Conservation (phyloP, 257 asterid genomes). For the Nicotiana tabacum region DNA sequence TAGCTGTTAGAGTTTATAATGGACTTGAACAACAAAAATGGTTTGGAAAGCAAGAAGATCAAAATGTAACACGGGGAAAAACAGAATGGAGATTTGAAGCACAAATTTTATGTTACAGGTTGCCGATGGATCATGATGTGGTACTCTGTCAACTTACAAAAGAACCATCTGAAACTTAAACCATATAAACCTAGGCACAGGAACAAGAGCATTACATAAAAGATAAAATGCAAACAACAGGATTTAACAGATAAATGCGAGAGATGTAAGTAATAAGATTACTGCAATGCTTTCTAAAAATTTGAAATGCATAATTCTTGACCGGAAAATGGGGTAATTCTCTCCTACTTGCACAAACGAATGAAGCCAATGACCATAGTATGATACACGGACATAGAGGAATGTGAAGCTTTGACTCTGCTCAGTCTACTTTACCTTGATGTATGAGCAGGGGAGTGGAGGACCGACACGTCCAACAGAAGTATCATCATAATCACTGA, state of each 20-base stretch:
- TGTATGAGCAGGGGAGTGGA: slow-evolving; percentile 82
- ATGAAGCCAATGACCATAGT: background rate
- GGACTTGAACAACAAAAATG: background rate
- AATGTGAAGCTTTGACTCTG: background rate
- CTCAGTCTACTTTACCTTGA: slow-evolving; percentile 53
- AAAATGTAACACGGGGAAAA: background rate
- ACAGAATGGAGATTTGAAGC: background rate
- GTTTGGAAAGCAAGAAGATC: background rate
- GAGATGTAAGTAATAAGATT: background rate
- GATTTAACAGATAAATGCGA: background rate
- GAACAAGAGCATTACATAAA: slow-evolving; percentile 4
- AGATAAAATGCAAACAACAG: background rate
- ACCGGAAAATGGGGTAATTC: background rate
- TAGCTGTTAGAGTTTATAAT: background rate
- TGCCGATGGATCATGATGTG: background rate
- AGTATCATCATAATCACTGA: slow-evolving; percentile 88
- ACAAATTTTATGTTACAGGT: background rate
- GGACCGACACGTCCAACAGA: slow-evolving; percentile 99
- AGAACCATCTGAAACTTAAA: background rate
- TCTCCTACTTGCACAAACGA: background rate
- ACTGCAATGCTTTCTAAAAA: background rate
- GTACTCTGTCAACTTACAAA: background rate
- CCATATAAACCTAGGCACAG: background rate
- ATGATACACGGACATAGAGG: background rate
- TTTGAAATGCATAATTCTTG: background rate